These are phyloP conservation scores for Heterobasidion irregulare DNA, from an alignment of 1,284 basidiomycete species.

Conservation along the genomic window DNA sequence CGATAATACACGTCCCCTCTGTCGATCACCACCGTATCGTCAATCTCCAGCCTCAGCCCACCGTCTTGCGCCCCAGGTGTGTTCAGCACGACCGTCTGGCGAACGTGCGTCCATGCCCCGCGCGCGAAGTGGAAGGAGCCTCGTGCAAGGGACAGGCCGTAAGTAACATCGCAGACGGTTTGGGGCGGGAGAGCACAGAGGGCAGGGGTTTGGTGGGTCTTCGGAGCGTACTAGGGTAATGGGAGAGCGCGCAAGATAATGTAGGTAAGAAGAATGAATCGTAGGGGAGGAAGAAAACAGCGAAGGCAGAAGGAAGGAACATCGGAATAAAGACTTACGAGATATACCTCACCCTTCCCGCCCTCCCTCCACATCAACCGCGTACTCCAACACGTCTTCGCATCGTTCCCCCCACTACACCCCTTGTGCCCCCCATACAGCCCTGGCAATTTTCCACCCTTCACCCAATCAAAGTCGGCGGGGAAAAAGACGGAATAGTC, in stretches of 20 bases:
- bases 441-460: conserved; percentile 66
- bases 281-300: background rate
- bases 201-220: conserved; percentile 39
- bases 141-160: conserved; percentile 68
- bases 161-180: conserved; percentile 54
- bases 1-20: conserved; percentile 56
- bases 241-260: conserved; percentile 6
- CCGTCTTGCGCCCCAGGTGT: conserved; percentile 47
- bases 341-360: conserved; percentile 63
- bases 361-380: conserved; percentile 65
- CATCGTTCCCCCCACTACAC: conserved; percentile 62
- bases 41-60: conserved; percentile 33
- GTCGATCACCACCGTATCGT: conserved; percentile 45
- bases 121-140: conserved; percentile 60
- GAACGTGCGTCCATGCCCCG: conserved; percentile 62
- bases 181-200: conserved; percentile 47
- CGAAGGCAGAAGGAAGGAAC: no score
- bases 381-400: conserved; percentile 62
- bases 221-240: conserved; percentile 49
- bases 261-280: background rate
- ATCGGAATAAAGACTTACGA: conserved; percentile 37
- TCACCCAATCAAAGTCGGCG: conserved; percentile 54
- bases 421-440: conserved; percentile 59
- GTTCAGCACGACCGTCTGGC: conserved; percentile 59
- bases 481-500: conserved; percentile 64